Percentiles rank a stretch among this genome's conserved stretches.
Evolutionary conservation across 352 stramenopile species (phyloP).

Genomic region (Elongisporangium senticosum): DNA sequence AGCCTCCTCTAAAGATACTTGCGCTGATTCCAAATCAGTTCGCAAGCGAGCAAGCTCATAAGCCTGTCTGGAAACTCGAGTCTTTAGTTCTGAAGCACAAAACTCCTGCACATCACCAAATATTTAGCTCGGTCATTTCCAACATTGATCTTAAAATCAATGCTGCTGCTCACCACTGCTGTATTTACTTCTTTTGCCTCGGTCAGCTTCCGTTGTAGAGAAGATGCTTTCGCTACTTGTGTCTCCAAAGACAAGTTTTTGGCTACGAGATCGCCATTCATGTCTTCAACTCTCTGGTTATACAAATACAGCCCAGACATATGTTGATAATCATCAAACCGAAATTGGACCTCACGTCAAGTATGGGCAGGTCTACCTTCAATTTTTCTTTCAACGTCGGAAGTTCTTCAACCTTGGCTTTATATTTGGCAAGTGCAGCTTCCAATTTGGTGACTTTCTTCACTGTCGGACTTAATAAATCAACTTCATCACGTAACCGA

Average conservation of each 20-base stretch:
- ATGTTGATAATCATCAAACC: constrained; percentile 3
- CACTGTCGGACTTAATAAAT: constrained; percentile 50
- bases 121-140: neutral
- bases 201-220: constrained; percentile 55
- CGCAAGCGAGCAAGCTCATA: constrained; percentile 20
- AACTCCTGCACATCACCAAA: constrained; percentile 41
- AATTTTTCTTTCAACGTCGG: constrained; percentile 43
- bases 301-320: neutral
- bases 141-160: neutral
- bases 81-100: constrained; percentile 48
- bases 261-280: constrained; percentile 46
- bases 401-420: constrained; percentile 63
- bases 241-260: constrained; percentile 52
- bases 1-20: constrained; percentile 30
- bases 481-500: constrained; percentile 54
- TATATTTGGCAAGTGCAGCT: constrained; percentile 50
- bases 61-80: constrained; percentile 21
- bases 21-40: constrained; percentile 23
- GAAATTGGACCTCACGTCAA: neutral
- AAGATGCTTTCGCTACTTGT: constrained; percentile 33
- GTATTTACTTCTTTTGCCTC: constrained; percentile 68
- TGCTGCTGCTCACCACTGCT: constrained; percentile 31
- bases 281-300: constrained; percentile 42
- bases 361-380: constrained; percentile 17
- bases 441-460: constrained; percentile 48